Evolutionary conservation across 2,329 filamentous ascomycete genomes (phyloP), one percentile per base, ranked within the genome.

Genomic region (Colletotrichum spaethianum): DNA sequence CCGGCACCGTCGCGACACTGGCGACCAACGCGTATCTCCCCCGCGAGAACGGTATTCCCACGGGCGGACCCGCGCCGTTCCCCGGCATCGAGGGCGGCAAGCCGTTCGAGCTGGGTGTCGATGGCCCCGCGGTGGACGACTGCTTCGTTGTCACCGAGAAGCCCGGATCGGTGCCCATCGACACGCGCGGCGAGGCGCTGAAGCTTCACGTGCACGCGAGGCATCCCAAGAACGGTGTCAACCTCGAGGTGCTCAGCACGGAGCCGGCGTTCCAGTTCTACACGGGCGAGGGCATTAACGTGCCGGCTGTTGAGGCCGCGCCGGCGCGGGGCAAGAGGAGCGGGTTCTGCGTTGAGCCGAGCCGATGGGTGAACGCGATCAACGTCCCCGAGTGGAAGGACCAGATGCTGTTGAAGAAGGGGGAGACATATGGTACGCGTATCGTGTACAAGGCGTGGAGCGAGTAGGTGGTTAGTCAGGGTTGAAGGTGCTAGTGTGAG

Each of bases 241-340:
- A 97, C 80, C 90, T 98, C 61, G 94, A 98, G 82, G 93, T 98
- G 7, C 86, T 91, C 78, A 96, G 94, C 85, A 98, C 96, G 0
- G 96, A 98, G 86, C 96, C 96, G 0, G 94, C 94, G 0, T 98
- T 98, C 87, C 96, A 98, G 82, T 97, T 98, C 84, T 98, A 98
- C 84, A 97, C 95, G 0, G 96, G 96, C 75, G 92, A 93, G 79
- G 92, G 91, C 79, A 95, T 97, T 75, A 85, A 96, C 77, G 92
- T 97, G 16, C 92, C 93, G 0, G 92, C 85, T 38, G 86, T 91
- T 4, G 87, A 86, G n/a, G 86, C 86, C 2, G 82, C 89, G 36
- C 90, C 92, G 0, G 91, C 92, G 1, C 89, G 94, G 60, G 89
- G 88, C 0, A 79, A 90, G 4, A 89, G 94, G 60, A 90, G 92